Base-by-base conservation (phyloP, 2,329 filamentous ascomycete species). In the Pseudogymnoascus destructans region DNA sequence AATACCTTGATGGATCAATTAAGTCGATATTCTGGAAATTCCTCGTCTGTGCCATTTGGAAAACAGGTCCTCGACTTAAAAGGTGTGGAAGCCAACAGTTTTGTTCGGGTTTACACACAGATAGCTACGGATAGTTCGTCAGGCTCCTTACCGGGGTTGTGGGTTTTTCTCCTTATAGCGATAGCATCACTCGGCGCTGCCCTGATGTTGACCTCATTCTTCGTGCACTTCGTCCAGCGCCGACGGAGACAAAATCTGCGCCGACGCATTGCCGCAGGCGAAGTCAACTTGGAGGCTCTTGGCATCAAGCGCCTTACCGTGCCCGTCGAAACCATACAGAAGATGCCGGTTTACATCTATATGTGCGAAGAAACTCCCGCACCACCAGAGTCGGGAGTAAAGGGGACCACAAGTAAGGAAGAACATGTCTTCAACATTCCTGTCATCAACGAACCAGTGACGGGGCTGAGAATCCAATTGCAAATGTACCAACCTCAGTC, bases 231-330 rank as follows among this genome's bases (percentile, higher is more conserved):
- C 19, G 74, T 93, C 27, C 89, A 95, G 68, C 80, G 82, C 33
- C 78, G 81, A 54, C 82, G 89, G 27, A 82, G 91, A 7, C 77
- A 77, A 21, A 76, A 76, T 1, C 74, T 97, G 9, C 81, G 82
- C 56, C 79, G 81, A 54, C 82, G 90, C 10, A 85, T 96, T 13
- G 77, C 81, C 59, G 77, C 76, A 6, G 91, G 92, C 57, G 87
- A 95, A 64, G 84, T 95, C 17, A 88, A 96, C 66, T 75, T 96
- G 2, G 91, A 96, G 70, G 83, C 82, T 2, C 78, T 95, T 64
- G 91, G 90, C 1, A 88, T 96, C 64, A 92, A 89, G 67, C 80
- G 86, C 11, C 73, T 95, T 21, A 88, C 81, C 1, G 87, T 96
- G 0, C 89, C 92, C 1, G 74, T 78, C 49, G 73, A 82, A 7